A percentile compares a stretch with the other conserved stretches of the same genome.
Evolutionary conservation across 2,329 filamentous ascomycete genomes (phyloP).

Genomic region (Pyrenophora tritici-repentis): DNA sequence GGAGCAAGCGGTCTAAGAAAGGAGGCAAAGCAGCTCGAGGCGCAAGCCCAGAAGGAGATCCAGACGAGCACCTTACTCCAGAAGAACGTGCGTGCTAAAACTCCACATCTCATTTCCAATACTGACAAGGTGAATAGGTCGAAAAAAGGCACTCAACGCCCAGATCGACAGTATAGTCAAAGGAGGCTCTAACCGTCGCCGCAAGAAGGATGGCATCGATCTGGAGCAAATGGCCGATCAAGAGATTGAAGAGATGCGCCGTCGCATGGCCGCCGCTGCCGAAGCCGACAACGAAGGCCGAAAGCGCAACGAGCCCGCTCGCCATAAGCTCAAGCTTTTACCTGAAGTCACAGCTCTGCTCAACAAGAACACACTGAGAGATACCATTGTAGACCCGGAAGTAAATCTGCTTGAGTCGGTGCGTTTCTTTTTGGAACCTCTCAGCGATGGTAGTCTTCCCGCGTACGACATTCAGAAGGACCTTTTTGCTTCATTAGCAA

Average conservation of each 20-base stretch:
- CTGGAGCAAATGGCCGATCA: constrained; percentile 89
- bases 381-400: constrained; percentile 88
- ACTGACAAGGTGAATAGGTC: constrained; percentile 52
- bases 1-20: constrained; percentile 55
- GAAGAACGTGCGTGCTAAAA: constrained; percentile 70
- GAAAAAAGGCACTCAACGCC: constrained; percentile 80
- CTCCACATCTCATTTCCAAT: background rate
- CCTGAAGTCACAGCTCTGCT: constrained; percentile 87
- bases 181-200: constrained; percentile 72
- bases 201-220: constrained; percentile 88
- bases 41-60: constrained; percentile 61
- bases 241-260: constrained; percentile 84
- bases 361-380: constrained; percentile 84
- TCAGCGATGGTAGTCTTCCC: constrained; percentile 90
- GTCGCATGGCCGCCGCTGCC: constrained; percentile 88
- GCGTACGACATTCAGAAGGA: constrained; percentile 98
- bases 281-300: constrained; percentile 84
- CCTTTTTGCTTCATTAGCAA: constrained; percentile 78
- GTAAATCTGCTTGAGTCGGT: constrained; percentile 94
- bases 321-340: constrained; percentile 91
- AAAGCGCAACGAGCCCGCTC: constrained; percentile 76
- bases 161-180: constrained; percentile 89
- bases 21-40: constrained; percentile 42
- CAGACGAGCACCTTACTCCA: constrained; percentile 79
- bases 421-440: constrained; percentile 94